Evolutionary conservation across 1,139 yeast genomes (phyloP).

Genomic region (Blastobotrys capitulatus): DNA sequence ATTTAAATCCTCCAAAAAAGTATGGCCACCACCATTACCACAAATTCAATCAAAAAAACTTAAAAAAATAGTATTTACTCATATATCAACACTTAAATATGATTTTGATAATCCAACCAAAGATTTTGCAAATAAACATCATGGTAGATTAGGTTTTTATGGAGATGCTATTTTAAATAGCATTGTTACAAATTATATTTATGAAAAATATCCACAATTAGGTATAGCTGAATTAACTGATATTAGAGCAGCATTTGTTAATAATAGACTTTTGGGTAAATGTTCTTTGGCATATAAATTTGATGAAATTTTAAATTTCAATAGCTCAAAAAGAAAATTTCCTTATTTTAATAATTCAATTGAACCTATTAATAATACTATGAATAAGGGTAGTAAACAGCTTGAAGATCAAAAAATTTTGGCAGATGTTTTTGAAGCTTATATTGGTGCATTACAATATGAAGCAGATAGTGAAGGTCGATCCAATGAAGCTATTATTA

Average conservation of each 20-base stretch:
- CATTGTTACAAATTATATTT: conserved; percentile 64
- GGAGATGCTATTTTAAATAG: conserved; percentile 87
- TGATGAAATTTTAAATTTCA: conserved; percentile 47
- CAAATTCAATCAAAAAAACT: conserved; percentile 39
- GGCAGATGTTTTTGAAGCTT: conserved; percentile 87
- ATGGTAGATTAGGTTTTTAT: conserved; percentile 86
- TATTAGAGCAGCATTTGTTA: conserved; percentile 65
- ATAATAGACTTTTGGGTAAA: conserved; percentile 65
- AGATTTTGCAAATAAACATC: conserved; percentile 60
- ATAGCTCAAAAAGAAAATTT: conserved; percentile 38
- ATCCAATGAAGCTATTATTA: conserved; percentile 60
- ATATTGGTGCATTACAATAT: conserved; percentile 73
- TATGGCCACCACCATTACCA: background rate
- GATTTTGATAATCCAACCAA: conserved; percentile 45
- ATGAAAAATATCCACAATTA: conserved; percentile 58
- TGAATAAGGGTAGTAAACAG: too few species aligned
- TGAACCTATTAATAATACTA: too few species aligned
- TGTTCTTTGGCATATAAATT: conserved; percentile 71
- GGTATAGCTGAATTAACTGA: conserved; percentile 79
- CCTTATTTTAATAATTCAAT: too few species aligned
- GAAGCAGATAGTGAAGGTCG: conserved; percentile 65
- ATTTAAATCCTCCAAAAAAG: background rate
- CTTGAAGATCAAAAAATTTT: conserved; percentile 49
- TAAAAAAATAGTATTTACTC: conserved; percentile 71
- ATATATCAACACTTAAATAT: conserved; percentile 59